phyloP scores from a whole-genome alignment of 179 eudicot species.

The Camellia oleifera region DNA sequence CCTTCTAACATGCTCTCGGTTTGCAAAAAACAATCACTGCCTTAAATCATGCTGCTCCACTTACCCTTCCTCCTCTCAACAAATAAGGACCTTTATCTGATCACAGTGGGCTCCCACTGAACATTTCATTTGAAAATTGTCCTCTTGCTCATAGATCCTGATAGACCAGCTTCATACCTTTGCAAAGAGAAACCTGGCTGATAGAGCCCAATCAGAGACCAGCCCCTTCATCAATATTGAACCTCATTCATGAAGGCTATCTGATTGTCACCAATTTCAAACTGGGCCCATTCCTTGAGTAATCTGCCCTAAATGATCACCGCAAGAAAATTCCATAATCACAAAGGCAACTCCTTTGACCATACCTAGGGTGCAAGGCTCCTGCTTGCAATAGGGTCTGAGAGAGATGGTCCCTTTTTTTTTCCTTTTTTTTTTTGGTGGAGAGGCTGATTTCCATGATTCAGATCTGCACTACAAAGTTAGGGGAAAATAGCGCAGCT shows the following conservation, averaged over 20 bases:
- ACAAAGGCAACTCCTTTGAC: neutral
- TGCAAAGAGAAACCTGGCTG: neutral
- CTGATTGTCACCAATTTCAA: neutral
- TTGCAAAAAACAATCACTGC: neutral
- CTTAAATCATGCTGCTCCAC: too few species aligned
- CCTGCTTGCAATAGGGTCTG: too few species aligned
- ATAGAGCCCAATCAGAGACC: neutral
- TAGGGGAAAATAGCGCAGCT: too few species aligned
- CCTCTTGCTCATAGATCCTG: neutral
- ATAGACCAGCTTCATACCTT: constrained; percentile 1
- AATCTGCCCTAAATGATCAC: too few species aligned
- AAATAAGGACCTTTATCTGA: too few species aligned
- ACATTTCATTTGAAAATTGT: neutral
- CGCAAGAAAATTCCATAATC: neutral
- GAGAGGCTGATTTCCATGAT: too few species aligned
- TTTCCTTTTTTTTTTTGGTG: too few species aligned
- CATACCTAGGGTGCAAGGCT: neutral
- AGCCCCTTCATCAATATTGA: neutral
- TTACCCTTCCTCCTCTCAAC: too few species aligned
- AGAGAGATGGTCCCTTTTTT: too few species aligned
- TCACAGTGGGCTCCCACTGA: too few species aligned
- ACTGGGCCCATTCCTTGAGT: constrained; percentile 32
- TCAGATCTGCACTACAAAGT: too few species aligned
- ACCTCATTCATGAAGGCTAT: neutral
- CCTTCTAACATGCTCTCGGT: neutral